Evolutionary conservation across 305 asterid species (phyloP).

Genomic region (Fraxinus greggii): DNA sequence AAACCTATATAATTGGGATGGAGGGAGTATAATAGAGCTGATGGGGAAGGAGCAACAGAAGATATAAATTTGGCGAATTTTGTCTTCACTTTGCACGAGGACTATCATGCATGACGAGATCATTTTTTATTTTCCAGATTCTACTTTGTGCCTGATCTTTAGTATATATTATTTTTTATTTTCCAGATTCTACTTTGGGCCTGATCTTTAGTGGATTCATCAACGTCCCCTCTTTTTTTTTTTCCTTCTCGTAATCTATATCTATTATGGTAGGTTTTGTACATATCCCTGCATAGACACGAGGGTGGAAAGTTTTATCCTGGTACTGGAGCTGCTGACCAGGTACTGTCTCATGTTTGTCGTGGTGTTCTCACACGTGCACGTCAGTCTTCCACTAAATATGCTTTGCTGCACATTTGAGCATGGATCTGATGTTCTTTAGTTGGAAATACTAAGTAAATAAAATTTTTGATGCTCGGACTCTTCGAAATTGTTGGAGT

Average conservation of each 20-base stretch:
- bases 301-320: slow-evolving; percentile 95
- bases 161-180: slow-evolving; percentile 20
- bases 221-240: slow-evolving; percentile 3
- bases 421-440: neutral
- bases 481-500: too few relatives aligned
- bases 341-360: slow-evolving; percentile 45
- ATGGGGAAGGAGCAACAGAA: neutral
- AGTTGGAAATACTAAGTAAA: neutral
- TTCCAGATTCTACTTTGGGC: slow-evolving; percentile 3
- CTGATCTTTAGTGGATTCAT: neutral
- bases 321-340: slow-evolving; percentile 93
- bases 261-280: slow-evolving; percentile 64
- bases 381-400: slow-evolving; percentile 8
- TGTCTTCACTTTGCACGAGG: neutral
- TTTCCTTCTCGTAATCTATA: slow-evolving; percentile 11
- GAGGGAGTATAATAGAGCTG: neutral
- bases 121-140: slow-evolving; percentile 16
- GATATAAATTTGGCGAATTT: neutral
- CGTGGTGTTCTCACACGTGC: neutral
- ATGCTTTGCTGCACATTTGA: slow-evolving; percentile 14
- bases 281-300: slow-evolving; percentile 86
- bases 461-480: too few relatives aligned
- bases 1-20: too few relatives aligned
- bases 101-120: slow-evolving; percentile 15
- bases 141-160: slow-evolving; percentile 1